phyloP scores from a whole-genome alignment of 495 filamentous ascomycete species.

The Penicillium cinerascens region DNA sequence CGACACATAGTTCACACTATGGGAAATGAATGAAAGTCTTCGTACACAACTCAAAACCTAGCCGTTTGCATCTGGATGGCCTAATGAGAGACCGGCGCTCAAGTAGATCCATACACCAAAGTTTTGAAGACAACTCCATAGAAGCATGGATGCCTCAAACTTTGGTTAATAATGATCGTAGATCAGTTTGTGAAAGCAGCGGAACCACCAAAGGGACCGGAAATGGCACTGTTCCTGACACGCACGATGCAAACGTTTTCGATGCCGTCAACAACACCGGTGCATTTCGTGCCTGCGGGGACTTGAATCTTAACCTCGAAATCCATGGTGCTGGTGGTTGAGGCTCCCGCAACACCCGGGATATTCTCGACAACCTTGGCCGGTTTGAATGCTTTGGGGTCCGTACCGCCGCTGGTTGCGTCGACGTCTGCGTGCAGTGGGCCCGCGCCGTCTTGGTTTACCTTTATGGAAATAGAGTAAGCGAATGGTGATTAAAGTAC shows the following conservation, averaged over 20 bases:
- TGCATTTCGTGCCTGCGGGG: conserved; percentile 60
- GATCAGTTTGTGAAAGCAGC: conserved; percentile 29
- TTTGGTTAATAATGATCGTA: too few relatives aligned
- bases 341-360: conserved; percentile 35
- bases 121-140: too few relatives aligned
- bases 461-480: conserved; percentile 12
- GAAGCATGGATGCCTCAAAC: too few relatives aligned
- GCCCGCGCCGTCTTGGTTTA: conserved; percentile 41
- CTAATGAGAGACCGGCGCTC: too few relatives aligned
- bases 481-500: background rate
- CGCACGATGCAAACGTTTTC: conserved; percentile 56
- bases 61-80: too few relatives aligned
- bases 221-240: conserved; percentile 52
- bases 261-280: conserved; percentile 48
- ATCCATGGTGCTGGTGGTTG: conserved; percentile 12
- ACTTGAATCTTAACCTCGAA: conserved; percentile 49
- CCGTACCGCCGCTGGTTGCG: conserved; percentile 53
- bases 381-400: conserved; percentile 48
- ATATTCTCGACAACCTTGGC: conserved; percentile 57
- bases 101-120: too few relatives aligned
- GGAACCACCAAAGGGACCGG: conserved; percentile 60
- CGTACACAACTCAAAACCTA: too few relatives aligned
- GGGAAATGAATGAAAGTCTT: too few relatives aligned
- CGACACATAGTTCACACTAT: too few relatives aligned
- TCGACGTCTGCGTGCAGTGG: conserved; percentile 33